Percentiles rank a stretch among this genome's conserved stretches.
Conservation (phyloP, 1,284 basidiomycete genomes). For the Cutaneotrichosporon dermatis region DNA sequence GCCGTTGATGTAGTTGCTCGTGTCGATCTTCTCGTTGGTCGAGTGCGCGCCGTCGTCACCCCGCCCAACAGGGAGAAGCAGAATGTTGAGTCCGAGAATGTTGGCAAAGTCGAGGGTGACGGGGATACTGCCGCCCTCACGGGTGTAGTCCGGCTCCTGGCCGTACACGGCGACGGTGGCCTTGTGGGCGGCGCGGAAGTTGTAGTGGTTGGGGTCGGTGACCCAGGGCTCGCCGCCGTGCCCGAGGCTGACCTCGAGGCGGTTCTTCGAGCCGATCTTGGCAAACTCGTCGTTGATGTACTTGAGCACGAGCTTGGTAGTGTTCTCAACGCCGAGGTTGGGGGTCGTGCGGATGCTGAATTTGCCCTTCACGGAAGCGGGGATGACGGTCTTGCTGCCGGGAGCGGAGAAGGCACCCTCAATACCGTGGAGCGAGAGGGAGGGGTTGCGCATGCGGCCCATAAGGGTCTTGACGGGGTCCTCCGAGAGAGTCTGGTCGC, state of each 20-base stretch:
- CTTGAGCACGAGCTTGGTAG: constrained; percentile 65
- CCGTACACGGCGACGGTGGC: constrained; percentile 71
- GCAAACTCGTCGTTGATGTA: constrained; percentile 76
- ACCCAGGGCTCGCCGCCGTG: constrained; percentile 91
- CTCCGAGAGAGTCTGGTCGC: constrained; percentile 66
- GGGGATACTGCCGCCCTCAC: constrained; percentile 91
- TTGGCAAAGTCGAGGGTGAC: constrained; percentile 96
- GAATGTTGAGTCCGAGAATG: constrained; percentile 63
- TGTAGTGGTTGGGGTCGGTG: constrained; percentile 67
- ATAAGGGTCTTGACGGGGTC: constrained; percentile 70
- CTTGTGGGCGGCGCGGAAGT: constrained; percentile 82
- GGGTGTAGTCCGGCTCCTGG: constrained; percentile 77
- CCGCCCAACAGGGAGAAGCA: constrained; percentile 86
- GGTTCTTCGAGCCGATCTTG: constrained; percentile 81
- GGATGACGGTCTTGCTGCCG: constrained; percentile 90
- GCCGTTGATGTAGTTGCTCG: constrained; percentile 79
- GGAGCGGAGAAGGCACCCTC: constrained; percentile 89
- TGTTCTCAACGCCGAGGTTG: constrained; percentile 69
- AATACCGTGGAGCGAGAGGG: constrained; percentile 90
- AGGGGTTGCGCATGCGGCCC: constrained; percentile 59
- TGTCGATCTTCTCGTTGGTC: constrained; percentile 94
- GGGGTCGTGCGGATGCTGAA: constrained; percentile 86
- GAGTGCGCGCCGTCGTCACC: constrained; percentile 81
- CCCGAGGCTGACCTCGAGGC: constrained; percentile 60
- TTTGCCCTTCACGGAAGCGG: constrained; percentile 82